Evolutionary conservation across 2,329 filamentous ascomycete species (phyloP).

Genomic region (Colletotrichum scovillei): DNA sequence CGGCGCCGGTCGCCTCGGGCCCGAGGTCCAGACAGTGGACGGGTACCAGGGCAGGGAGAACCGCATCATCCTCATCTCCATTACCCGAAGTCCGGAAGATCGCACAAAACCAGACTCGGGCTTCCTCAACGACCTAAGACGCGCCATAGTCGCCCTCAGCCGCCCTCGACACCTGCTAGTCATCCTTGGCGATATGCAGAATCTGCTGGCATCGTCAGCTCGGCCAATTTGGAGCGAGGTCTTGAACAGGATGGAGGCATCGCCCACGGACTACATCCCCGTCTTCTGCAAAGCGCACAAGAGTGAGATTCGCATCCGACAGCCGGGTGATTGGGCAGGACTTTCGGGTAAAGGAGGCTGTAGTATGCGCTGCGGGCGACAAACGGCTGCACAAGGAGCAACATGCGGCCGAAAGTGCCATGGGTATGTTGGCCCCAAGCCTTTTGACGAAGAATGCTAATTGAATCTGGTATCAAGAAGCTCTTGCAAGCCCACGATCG

Average conservation of each 20-base stretch:
- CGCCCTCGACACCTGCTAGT: slow-evolving; percentile 85
- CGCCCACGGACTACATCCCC: slow-evolving; percentile 60
- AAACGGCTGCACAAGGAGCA: background rate
- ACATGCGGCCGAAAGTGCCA: background rate
- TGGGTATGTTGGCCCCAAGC: background rate
- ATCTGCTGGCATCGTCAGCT: slow-evolving; percentile 49
- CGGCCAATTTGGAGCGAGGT: slow-evolving; percentile 62
- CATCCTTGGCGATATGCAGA: slow-evolving; percentile 81
- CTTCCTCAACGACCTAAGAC: slow-evolving; percentile 75
- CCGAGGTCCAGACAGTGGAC: slow-evolving; percentile 74
- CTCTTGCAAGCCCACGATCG: background rate
- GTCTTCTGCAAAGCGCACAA: slow-evolving; percentile 72
- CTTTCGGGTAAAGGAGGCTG: slow-evolving; percentile 28
- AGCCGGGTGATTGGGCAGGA: slow-evolving; percentile 62
- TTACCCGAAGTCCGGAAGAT: slow-evolving; percentile 76
- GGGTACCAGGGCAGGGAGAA: slow-evolving; percentile 95
- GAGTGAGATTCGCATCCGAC: slow-evolving; percentile 60
- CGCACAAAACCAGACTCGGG: slow-evolving; percentile 65
- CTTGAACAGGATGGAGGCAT: slow-evolving; percentile 52
- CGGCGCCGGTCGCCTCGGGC: slow-evolving; percentile 26
- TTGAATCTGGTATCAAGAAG: background rate
- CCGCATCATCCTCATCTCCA: slow-evolving; percentile 81
- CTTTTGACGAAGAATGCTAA: background rate
- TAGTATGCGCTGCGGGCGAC: background rate
- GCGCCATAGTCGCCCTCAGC: slow-evolving; percentile 69